Evolutionary conservation across 169 alveolate species (phyloP).

Genomic region (Plasmodium yoelii): DNA sequence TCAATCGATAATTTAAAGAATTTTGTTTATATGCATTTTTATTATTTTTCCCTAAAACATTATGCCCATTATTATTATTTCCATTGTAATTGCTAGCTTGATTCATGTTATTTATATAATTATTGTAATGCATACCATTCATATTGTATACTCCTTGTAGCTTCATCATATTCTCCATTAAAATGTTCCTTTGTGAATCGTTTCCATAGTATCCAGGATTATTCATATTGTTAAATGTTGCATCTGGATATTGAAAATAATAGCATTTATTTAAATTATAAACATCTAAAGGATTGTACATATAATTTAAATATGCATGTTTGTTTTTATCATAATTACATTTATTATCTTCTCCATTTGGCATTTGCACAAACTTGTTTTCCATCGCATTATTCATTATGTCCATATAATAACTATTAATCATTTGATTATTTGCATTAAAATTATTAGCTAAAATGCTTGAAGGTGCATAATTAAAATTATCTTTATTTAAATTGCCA

Average conservation of each 20-base stretch:
- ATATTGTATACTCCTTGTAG: slow-evolving; percentile 30
- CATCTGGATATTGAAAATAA: slow-evolving; percentile 22
- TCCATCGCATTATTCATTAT: slow-evolving; percentile 9
- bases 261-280: slow-evolving; percentile 26
- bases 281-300: slow-evolving; percentile 11
- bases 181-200: slow-evolving; percentile 5
- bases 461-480: no score
- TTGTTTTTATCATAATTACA: slow-evolving; percentile 23
- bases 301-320: slow-evolving; percentile 28
- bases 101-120: background rate
- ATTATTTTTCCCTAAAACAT: background rate
- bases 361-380: slow-evolving; percentile 17
- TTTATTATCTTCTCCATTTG: slow-evolving; percentile 4
- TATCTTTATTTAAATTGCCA: slow-evolving; percentile 10
- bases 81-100: background rate
- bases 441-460: background rate
- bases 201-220: background rate
- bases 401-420: slow-evolving; percentile 12
- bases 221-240: slow-evolving; percentile 3
- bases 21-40: background rate
- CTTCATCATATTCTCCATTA: slow-evolving; percentile 32
- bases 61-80: background rate
- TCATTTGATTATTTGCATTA: slow-evolving; percentile 1
- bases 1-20: background rate
- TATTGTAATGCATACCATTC: background rate